Percentiles rank a stretch among this genome's conserved stretches.
phyloP scores from a whole-genome alignment of 441 rosid species.

The Metrosideros polymorpha region DNA sequence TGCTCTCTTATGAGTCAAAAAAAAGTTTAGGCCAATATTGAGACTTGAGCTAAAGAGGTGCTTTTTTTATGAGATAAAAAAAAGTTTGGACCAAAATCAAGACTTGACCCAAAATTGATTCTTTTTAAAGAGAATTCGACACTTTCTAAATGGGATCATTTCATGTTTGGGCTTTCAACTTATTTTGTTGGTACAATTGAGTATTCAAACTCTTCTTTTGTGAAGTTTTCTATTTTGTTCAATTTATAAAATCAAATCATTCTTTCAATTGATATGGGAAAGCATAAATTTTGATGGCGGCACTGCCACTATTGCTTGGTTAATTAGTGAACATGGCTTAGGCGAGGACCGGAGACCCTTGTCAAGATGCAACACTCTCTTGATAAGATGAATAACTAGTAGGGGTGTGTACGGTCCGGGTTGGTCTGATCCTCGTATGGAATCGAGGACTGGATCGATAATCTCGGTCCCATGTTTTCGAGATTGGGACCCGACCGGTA shows the following conservation, averaged over 20 bases:
- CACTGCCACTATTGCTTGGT: fast-evolving
- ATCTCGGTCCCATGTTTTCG: no score
- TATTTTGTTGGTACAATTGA: neutral
- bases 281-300: neutral
- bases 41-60: neutral
- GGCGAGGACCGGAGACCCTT: neutral
- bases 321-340: neutral
- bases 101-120: neutral
- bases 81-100: neutral
- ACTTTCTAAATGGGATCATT: neutral
- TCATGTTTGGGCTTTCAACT: neutral
- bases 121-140: neutral
- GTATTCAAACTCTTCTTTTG: neutral
- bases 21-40: neutral
- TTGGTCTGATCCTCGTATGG: no score
- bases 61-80: neutral
- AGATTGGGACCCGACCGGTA: no score
- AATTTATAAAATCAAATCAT: neutral
- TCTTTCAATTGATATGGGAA: fast-evolving
- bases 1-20: neutral
- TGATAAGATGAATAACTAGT: neutral
- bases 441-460: no score
- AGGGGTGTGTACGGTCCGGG: no score
- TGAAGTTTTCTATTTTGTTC: neutral
- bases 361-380: fast-evolving